Base-by-base conservation (phyloP, 208 protist species). In the Crithidia mellificae region DNA sequence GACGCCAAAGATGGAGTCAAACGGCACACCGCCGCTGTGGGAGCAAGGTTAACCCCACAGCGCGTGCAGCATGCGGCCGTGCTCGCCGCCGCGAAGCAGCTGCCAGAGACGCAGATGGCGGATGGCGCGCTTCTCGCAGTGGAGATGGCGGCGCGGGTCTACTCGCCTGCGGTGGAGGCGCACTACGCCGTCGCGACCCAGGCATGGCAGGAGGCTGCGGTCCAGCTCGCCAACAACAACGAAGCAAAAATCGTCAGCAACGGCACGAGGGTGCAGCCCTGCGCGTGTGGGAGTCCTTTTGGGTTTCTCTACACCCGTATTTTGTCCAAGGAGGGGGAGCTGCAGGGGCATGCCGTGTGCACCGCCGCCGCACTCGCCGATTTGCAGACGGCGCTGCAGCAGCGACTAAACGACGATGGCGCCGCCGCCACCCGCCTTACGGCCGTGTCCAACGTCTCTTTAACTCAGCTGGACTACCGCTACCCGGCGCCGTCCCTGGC, bases 111-210 rank as follows among this genome's bases (percentile, higher is more conserved):
- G 24, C 52, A 56, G 1, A 29, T 76, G 19, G 36, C 39, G 11
- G 55, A 77, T 46, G 22, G 50, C 41, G 73, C 44, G 12, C 44
- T 90, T 12, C 70, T 84, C 27, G 72, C 50, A 46, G 57, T 77
- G 47, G 81, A 88, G 58, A 81, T 90, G 64, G 78, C 80, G 0
- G 52, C 81, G 0, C 80, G 87, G 9, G 36, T 82, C 27, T 80
- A 85, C 64, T 87, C 87, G 3, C 87, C 87, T 3, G 77, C 73
- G 1, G 83, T 92, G 29, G 83, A 83, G 53, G 81, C 83, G 38
- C 87, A 92, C 62, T 84, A 85, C 72, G 54, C 74, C 1, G 24
- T 24, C 2, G 44, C 59, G n/a, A 32, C 4, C 19, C 44, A 65
- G 34, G 29, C 34, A 17, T 72, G 89, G n/a, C 70, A 78, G 0